Conservation (phyloP, 2,329 filamentous ascomycete species). For the Sclerotiophoma versabilis region DNA sequence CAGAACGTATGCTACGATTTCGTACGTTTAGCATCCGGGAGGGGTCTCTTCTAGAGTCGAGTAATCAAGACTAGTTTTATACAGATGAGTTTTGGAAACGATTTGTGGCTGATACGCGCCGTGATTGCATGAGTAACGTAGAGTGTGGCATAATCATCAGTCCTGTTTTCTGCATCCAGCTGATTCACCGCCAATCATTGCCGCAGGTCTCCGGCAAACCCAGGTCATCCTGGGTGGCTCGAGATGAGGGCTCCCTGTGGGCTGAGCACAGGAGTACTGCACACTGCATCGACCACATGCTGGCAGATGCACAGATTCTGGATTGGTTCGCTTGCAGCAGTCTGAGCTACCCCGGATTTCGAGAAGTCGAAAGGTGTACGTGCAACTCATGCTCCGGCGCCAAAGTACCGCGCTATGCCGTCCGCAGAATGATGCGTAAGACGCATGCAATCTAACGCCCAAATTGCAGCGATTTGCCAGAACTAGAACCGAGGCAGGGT, state of each 20-base stretch:
- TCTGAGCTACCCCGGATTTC: constrained; percentile 43
- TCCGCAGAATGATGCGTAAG: constrained; percentile 20
- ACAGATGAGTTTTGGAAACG: constrained; percentile 11
- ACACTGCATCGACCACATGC: constrained; percentile 16
- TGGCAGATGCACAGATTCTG: constrained; percentile 10
- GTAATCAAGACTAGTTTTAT: constrained; percentile 19
- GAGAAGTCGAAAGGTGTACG: constrained; percentile 26
- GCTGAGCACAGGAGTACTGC: constrained; percentile 13
- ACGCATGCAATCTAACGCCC: constrained; percentile 34
- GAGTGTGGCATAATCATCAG: constrained; percentile 9
- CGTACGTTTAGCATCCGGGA: constrained; percentile 73
- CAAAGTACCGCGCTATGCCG: constrained; percentile 24
- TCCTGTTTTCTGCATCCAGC: constrained; percentile 1
- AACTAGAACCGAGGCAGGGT: constrained; percentile 27
- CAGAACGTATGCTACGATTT: constrained; percentile 91
- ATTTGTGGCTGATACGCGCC: constrained; percentile 10
- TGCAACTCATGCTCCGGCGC: constrained; percentile 30
- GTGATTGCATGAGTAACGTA: constrained; percentile 3
- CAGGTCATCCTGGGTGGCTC: constrained; percentile 24
- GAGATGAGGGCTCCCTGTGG: constrained; percentile 25
- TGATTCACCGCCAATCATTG: constrained; percentile 9
- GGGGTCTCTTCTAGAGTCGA: constrained; percentile 57
- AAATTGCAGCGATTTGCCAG: constrained; percentile 28
- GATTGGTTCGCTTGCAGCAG: constrained; percentile 35
- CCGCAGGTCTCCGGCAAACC: background rate